A percentile compares a stretch with the other conserved stretches of the same genome.
phyloP scores from a whole-genome alignment of 768 basidiomycete species.

The Russula virescens region DNA sequence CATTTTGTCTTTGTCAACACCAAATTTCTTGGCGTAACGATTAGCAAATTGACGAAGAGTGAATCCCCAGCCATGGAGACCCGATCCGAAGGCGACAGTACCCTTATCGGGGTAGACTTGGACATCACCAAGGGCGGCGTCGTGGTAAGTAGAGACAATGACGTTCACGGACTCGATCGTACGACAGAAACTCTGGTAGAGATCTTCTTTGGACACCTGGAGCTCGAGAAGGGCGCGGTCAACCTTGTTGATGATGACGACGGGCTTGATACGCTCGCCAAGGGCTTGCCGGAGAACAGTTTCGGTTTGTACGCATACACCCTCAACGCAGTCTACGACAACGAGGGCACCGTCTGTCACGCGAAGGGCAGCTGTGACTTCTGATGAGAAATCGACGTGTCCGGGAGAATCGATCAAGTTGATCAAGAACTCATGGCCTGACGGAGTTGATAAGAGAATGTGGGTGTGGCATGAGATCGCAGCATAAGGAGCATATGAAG shows the following conservation, averaged over 20 bases:
- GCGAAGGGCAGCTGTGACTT: conserved; percentile 98
- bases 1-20: conserved; percentile 98
- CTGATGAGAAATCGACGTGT: conserved; percentile 99
- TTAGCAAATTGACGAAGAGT: conserved; percentile 95
- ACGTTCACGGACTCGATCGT: conserved; percentile 98
- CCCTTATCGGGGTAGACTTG: conserved; percentile 99
- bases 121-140: conserved; percentile 89
- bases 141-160: conserved; percentile 96
- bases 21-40: conserved; percentile 97
- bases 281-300: conserved; percentile 97
- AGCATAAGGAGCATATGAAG: conserved; percentile 5
- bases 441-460: not conserved
- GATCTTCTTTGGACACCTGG: conserved; percentile 92
- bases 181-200: conserved; percentile 96
- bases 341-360: conserved; percentile 99
- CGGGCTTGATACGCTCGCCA: conserved; percentile 98
- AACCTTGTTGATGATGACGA: conserved; percentile 99
- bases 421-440: conserved; percentile 96
- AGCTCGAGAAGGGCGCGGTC: conserved; percentile 99
- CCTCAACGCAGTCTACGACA: conserved; percentile 98
- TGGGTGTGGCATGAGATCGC: conserved; percentile 16
- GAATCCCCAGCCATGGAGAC: conserved; percentile 99
- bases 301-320: conserved; percentile 99
- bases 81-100: conserved; percentile 97
- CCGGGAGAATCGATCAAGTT: conserved; percentile 99